These are phyloP conservation scores for Rhizodiscina lignyota DNA, from an alignment of 495 filamentous ascomycete species.

Conservation along the genomic window DNA sequence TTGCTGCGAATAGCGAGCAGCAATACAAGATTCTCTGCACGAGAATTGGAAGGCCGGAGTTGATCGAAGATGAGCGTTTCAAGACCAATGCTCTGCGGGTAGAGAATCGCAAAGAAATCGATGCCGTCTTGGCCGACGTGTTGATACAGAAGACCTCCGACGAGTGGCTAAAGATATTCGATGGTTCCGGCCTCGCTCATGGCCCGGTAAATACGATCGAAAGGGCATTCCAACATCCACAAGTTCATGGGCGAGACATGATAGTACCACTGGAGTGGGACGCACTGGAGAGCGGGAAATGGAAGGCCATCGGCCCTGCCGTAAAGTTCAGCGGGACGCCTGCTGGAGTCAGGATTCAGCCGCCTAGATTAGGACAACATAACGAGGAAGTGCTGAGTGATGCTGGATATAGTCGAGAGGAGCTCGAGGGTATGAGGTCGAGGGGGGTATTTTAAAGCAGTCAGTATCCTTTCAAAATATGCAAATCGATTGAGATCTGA, in stretches of 20 bases:
- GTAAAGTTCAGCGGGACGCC: conserved; percentile 92
- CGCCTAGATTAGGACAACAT: no score
- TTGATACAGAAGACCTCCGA: conserved; percentile 61
- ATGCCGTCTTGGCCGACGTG: conserved; percentile 55
- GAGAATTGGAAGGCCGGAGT: conserved; percentile 58
- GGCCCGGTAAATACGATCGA: conserved; percentile 88
- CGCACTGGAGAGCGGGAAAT: conserved; percentile 64
- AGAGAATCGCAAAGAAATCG: conserved; percentile 56
- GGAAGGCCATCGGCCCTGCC: conserved; percentile 86
- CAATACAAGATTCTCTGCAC: conserved; percentile 79
- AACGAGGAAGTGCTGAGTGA: no score
- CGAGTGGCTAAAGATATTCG: conserved; percentile 78
- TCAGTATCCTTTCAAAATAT: no score
- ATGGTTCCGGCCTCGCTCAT: conserved; percentile 87
- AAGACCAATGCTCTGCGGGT: conserved; percentile 74
- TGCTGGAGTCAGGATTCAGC: no score
- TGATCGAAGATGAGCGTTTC: conserved; percentile 62
- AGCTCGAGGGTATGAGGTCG: no score
- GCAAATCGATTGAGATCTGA: no score
- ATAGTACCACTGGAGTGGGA: conserved; percentile 73
- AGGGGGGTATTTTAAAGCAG: no score
- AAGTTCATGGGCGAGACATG: conserved; percentile 74
- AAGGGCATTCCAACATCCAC: conserved; percentile 63
- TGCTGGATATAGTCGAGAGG: no score
- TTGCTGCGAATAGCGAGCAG: conserved; percentile 87